phyloP scores from a whole-genome alignment of 1,139 yeast species.

The Hyphopichia fennica region DNA sequence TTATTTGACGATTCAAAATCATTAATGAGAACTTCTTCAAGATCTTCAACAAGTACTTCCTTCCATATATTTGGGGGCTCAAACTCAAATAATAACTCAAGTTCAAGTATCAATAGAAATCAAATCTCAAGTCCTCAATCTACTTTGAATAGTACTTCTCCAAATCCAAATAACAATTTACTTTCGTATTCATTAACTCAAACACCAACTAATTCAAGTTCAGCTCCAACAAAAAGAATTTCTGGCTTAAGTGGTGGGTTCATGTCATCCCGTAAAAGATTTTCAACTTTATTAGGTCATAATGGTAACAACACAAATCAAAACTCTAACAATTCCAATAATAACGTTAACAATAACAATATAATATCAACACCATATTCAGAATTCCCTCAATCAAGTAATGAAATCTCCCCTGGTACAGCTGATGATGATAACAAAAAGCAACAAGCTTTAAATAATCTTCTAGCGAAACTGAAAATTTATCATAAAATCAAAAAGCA shows the following conservation, averaged over 20 bases:
- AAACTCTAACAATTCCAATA: neutral
- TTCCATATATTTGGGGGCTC: neutral
- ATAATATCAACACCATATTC: neutral
- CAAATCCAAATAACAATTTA: neutral
- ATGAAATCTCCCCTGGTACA: conserved; percentile 1
- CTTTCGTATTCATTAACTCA: conserved; percentile 2
- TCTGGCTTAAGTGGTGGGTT: conserved; percentile 16
- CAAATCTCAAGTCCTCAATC: neutral
- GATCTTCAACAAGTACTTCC: neutral
- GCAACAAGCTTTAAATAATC: conserved; percentile 27
- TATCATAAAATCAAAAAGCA: conserved; percentile 40
- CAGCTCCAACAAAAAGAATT: conserved; percentile 10
- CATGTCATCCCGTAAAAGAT: conserved; percentile 21
- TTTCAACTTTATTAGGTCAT: conserved; percentile 24
- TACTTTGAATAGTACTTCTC: neutral
- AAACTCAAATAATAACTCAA: neutral
- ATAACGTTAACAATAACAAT: neutral
- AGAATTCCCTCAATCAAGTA: neutral
- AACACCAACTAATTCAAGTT: conserved; percentile 7
- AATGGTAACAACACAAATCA: conserved; percentile 12
- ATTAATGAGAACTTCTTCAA: conserved; percentile 1
- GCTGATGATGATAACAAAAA: conserved; percentile 22
- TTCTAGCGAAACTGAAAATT: conserved; percentile 37
- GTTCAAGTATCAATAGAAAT: neutral
- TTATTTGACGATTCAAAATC: conserved; percentile 1